Percentiles rank a stretch among this genome's conserved stretches.
Conservation (phyloP, 2,329 filamentous ascomycete genomes). For the Ascochyta clinopodiicola region DNA sequence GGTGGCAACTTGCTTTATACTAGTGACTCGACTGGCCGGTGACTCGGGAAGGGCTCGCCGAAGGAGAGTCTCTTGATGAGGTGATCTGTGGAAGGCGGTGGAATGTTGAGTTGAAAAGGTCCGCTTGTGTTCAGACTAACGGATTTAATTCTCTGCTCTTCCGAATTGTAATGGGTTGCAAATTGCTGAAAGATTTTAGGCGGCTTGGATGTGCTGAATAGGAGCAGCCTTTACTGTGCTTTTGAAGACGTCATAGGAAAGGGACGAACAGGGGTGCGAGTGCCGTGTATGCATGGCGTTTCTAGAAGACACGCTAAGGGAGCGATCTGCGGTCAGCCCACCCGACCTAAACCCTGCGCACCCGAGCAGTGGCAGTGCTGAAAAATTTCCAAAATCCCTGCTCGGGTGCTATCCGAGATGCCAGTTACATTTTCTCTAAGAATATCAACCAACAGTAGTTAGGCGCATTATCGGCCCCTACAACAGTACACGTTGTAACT, state of each 20-base stretch:
- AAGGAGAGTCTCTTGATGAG: slow-evolving; percentile 34
- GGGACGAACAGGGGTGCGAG: slow-evolving; percentile 22
- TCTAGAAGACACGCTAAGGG: slow-evolving; percentile 23
- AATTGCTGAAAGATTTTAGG: slow-evolving; percentile 44
- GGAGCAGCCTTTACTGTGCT: slow-evolving; percentile 25
- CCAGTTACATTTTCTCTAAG: slow-evolving; percentile 17
- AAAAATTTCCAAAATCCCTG: slow-evolving; percentile 23
- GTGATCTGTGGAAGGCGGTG: slow-evolving; percentile 39
- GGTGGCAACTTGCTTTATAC: slow-evolving; percentile 50
- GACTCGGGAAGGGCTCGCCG: slow-evolving; percentile 34
- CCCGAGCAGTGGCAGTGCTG: slow-evolving; percentile 15
- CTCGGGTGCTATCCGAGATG: slow-evolving; percentile 34
- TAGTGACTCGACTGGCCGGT: slow-evolving; percentile 36
- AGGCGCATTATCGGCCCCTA: not conserved
- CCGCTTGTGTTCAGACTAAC: slow-evolving; percentile 37
- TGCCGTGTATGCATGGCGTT: slow-evolving; percentile 23
- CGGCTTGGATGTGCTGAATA: slow-evolving; percentile 29
- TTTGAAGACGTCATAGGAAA: slow-evolving; percentile 19
- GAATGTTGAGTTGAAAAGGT: slow-evolving; percentile 31
- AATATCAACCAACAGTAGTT: slow-evolving; percentile 28
- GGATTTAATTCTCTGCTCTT: slow-evolving; percentile 28
- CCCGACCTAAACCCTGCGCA: slow-evolving; percentile 6
- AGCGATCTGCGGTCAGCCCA: slow-evolving; percentile 25
- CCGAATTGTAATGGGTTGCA: slow-evolving; percentile 37
- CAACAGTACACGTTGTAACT: too few species aligned